Evolutionary conservation across 306 rosid species (phyloP).

Genomic region (Fragaria vesca): DNA sequence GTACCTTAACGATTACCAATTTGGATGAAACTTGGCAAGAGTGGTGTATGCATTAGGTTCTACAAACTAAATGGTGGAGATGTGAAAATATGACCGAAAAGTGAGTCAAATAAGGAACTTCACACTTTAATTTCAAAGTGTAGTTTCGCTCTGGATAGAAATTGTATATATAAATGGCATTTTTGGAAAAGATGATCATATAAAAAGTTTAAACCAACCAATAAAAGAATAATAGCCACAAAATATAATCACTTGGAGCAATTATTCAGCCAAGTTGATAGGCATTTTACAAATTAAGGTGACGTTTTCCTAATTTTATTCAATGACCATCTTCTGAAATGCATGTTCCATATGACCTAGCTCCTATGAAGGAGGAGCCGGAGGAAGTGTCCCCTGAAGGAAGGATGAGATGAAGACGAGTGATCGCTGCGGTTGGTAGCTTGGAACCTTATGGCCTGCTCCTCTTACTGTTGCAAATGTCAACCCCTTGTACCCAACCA

Average conservation of each 20-base stretch:
- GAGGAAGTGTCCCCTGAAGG: conserved; percentile 39
- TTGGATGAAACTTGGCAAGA: too few species aligned
- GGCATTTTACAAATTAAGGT: not conserved
- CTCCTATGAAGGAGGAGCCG: conserved; percentile 4
- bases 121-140: too few species aligned
- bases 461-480: conserved; percentile 50
- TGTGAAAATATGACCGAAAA: too few species aligned
- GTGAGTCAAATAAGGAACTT: too few species aligned
- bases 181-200: too few species aligned
- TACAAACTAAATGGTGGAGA: too few species aligned
- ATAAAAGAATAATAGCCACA: not conserved
- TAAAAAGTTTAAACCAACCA: not conserved
- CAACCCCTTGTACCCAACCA: conserved; percentile 49
- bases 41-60: too few species aligned
- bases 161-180: too few species aligned
- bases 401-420: conserved; percentile 50
- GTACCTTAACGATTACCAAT: too few species aligned
- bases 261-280: not conserved
- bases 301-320: not conserved
- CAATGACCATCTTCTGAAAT: not conserved
- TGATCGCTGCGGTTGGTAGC: conserved; percentile 53
- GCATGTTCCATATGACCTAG: not conserved
- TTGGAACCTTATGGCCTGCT: conserved; percentile 68
- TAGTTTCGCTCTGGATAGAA: too few species aligned
- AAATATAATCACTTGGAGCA: not conserved